Base-by-base conservation (phyloP, 148 eudicot genomes). In the Arctostaphylos glauca region DNA sequence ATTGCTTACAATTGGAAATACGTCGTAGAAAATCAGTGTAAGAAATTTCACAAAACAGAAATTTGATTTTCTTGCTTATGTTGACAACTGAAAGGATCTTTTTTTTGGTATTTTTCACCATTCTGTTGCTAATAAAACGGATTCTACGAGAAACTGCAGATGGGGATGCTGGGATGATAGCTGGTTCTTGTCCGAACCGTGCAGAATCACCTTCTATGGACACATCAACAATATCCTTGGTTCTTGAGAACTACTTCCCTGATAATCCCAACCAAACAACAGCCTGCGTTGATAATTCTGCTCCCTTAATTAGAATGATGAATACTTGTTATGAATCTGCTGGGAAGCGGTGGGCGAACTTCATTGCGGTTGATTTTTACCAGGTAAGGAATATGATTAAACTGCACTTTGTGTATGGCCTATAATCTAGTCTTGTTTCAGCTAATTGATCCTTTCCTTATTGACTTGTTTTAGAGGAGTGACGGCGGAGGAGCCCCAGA, bases 401-500 rank as follows among this genome's bases (percentile, higher is more conserved):
- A 25, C 23, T 60, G 21, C 78, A 55, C 10, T 77, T 9, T 12
- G 72, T 1, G 43, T 21, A 12, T 23, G 64, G 18, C 54, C 43
- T 64, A n/a, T 46, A 9, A 21, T 31, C 21, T 21, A 5, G 64
- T 12, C 41, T 21, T 10, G 47, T 49, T 44, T 56, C 49, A 2
- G 43, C 6, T 62, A 46, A 62, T 60, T 14, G 48, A 50, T 78
- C 3, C 38, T 0, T 48, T 71, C 67, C 66, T 80, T 43, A 48
- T 49, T 71, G 58, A 47, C 59, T 81, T 80, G 86, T 9, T 92
- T 71, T 88, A 96, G 99, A 89, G 86, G 77, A 96, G 93, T 79
- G 99, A 96, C 62, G 97, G 98, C 21, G 98, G 99, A 54, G 99
- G 99, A 85, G 98, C 96, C 25, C 46, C 98, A n/a, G 94, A 94